Evolutionary conservation across 2,329 filamentous ascomycete genomes (phyloP), one percentile per base, ranked within the genome.

Genomic region (Allantophomopsis lycopodina): DNA sequence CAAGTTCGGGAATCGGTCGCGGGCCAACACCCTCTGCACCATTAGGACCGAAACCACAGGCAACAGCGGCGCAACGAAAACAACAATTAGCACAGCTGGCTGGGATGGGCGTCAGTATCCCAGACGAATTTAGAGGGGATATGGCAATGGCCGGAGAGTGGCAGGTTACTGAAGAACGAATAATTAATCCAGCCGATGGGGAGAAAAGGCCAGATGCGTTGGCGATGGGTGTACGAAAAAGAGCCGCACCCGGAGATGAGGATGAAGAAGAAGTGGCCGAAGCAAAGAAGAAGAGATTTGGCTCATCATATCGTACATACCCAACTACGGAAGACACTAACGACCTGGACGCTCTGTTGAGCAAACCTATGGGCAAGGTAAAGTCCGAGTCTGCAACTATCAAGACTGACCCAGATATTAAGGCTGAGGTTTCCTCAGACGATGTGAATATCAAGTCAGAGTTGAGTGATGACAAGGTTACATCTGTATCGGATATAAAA

Each of bases 61-160:
- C 63, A 16, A 45, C 62, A 65, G 61, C 76, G 15, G 72, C 77
- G 7, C 81, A 93, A 47, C 66, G 85, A 41, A 89, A 89, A 59
- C 72, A 71, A 40, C 91, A 98, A 61, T 73, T 93, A 52, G 79
- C 87, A 46, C 87, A 96, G 59, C 67, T 98, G 10, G 87, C 82
- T 4, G 83, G 82, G 30, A 72, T 98, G 69, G 91, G 91, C 1
- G 77, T 98, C 37, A 75, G 77, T 36, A 73, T 96, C 40, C 91
- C 91, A 1, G 78, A 84, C 35, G 78, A 83, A 47, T 77, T 85
- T 41, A 69, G 85, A 43, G 68, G 72, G 2, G 84, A 91, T 43
- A 77, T 95, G 74, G 87, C 88, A 5, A 77, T 95, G 65, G 79
- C 81, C 4, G 86, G 91, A 23, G 83, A 94, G 39, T 98, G 89